A percentile compares a stretch with the other conserved stretches of the same genome.
Conservation (phyloP, 345 rosid species). For the Gynandropsis gynandra region DNA sequence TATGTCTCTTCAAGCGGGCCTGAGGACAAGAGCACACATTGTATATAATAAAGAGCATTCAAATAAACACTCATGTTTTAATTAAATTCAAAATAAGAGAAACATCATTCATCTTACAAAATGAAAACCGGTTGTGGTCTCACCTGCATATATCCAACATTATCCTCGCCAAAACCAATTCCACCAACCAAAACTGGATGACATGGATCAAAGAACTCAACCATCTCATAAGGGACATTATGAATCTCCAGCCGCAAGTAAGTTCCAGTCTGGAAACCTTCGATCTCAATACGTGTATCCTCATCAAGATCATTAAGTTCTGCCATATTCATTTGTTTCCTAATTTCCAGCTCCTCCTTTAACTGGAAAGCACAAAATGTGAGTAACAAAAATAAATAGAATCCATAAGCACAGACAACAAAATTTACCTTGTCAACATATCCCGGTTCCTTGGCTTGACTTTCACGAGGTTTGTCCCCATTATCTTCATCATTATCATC, state of each 20-base stretch:
- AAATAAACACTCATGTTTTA: slow-evolving; percentile 9
- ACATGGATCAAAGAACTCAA: slow-evolving; percentile 79
- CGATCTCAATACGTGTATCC: slow-evolving; percentile 66
- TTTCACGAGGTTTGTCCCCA: slow-evolving; percentile 28
- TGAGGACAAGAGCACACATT: slow-evolving; percentile 21
- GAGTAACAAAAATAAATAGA: slow-evolving; percentile 21
- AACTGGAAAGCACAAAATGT: slow-evolving; percentile 42
- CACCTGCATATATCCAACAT: slow-evolving; percentile 96
- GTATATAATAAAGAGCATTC: neutral
- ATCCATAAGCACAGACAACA: slow-evolving; percentile 7
- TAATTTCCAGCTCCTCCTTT: slow-evolving; percentile 78
- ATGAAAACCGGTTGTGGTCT: slow-evolving; percentile 14
- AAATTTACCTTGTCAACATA: slow-evolving; percentile 59
- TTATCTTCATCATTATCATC: slow-evolving; percentile 49
- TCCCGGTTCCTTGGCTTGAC: slow-evolving; percentile 56
- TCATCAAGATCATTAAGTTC: slow-evolving; percentile 81
- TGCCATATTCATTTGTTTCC: slow-evolving; percentile 65
- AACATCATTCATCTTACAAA: slow-evolving; percentile 1
- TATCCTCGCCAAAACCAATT: slow-evolving; percentile 82
- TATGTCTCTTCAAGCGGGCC: slow-evolving; percentile 78
- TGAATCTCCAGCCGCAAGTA: slow-evolving; percentile 85
- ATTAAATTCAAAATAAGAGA: slow-evolving; percentile 1
- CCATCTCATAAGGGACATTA: slow-evolving; percentile 92
- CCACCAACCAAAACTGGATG: slow-evolving; percentile 88
- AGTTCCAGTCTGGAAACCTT: slow-evolving; percentile 78